Conservation (phyloP, 2,329 filamentous ascomycete genomes). For the Polychaeton citri region DNA sequence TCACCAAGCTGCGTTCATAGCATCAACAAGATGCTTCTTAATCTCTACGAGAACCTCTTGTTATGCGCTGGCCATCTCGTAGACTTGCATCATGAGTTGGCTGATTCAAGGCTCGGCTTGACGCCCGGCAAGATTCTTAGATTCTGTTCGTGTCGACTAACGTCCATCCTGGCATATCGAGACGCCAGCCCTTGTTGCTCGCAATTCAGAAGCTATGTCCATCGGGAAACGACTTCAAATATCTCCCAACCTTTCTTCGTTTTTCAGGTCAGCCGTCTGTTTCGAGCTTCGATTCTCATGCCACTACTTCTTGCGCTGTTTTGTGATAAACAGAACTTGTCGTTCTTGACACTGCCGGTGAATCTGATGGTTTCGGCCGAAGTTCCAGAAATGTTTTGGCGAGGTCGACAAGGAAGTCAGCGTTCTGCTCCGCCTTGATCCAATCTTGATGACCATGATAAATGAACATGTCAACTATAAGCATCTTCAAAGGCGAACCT, state of each 20-base stretch:
- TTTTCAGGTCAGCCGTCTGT: not conserved
- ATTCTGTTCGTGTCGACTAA: too few species aligned
- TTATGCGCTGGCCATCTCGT: too few species aligned
- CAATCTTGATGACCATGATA: slow-evolving; percentile 10
- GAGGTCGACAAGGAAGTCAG: slow-evolving; percentile 2
- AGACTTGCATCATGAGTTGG: too few species aligned
- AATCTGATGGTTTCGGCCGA: not conserved
- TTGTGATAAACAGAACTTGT: not conserved
- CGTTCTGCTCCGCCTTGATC: slow-evolving; percentile 3
- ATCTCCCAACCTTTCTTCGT: not conserved
- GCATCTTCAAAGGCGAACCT: slow-evolving; percentile 6
- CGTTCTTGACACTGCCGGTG: not conserved
- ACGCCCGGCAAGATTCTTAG: too few species aligned
- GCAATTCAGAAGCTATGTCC: too few species aligned
- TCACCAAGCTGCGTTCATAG: too few species aligned
- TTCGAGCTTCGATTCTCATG: not conserved
- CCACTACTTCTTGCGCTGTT: not conserved
- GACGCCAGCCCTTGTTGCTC: too few species aligned
- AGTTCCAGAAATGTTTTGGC: not conserved
- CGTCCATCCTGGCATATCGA: too few species aligned
- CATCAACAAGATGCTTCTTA: too few species aligned
- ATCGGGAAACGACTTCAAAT: not conserved
- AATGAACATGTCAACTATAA: slow-evolving; percentile 10
- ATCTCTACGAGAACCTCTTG: too few species aligned
- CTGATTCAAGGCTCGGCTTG: too few species aligned